Percentiles rank a stretch among this genome's conserved stretches.
Conservation (phyloP, 1,284 basidiomycete genomes). For the Rhodotorula sp. region DNA sequence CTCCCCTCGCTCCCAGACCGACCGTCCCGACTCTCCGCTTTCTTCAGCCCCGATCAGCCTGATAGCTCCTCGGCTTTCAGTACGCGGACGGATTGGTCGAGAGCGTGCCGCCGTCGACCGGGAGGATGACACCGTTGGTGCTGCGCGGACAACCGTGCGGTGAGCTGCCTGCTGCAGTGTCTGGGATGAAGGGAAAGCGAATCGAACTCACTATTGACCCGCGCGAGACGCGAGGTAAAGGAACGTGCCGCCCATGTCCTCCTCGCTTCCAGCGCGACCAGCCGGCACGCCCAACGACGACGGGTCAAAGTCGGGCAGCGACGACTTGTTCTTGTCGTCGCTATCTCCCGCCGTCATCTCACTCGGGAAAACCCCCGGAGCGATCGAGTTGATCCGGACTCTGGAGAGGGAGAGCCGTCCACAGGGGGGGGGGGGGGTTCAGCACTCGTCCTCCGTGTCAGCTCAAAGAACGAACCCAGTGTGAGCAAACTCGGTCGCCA, state of each 20-base stretch:
- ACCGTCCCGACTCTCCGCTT: no score
- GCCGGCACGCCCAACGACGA: slow-evolving; percentile 18
- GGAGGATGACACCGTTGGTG: slow-evolving; percentile 13
- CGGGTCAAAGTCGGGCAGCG: slow-evolving; percentile 40
- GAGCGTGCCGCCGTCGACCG: slow-evolving; percentile 26
- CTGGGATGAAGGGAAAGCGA: neutral
- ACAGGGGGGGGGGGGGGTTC: no score
- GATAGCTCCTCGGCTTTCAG: no score
- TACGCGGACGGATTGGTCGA: slow-evolving; percentile 17
- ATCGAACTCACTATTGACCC: slow-evolving; percentile 18
- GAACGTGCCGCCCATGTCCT: slow-evolving; percentile 26
- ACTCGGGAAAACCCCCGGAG: slow-evolving; percentile 55
- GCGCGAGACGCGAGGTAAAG: slow-evolving; percentile 17
- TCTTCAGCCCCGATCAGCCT: no score
- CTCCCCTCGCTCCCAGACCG: no score
- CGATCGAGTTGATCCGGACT: slow-evolving; percentile 66
- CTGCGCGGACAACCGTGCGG: no score
- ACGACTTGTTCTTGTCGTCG: slow-evolving; percentile 51
- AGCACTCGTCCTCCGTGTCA: no score
- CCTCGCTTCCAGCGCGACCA: slow-evolving; percentile 28
- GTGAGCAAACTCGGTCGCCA: slow-evolving; percentile 69
- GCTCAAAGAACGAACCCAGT: slow-evolving; percentile 51
- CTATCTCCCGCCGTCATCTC: slow-evolving; percentile 68
- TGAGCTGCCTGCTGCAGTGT: no score
- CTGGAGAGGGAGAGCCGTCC: no score